Conservation (phyloP, 495 filamentous ascomycete species). For the Xylaria flabelliformis region DNA sequence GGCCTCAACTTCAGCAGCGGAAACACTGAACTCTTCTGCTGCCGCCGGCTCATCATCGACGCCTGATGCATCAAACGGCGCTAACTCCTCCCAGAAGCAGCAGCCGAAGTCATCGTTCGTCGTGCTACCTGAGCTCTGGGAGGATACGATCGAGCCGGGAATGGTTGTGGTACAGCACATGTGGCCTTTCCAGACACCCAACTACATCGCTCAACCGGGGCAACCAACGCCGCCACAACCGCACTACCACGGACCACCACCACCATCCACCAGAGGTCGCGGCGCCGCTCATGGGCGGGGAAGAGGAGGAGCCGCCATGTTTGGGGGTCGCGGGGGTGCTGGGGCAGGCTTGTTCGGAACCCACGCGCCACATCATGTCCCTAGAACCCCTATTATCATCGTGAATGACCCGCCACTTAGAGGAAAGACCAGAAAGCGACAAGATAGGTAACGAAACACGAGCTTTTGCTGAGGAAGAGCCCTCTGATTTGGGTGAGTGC, state of each 20-base stretch:
- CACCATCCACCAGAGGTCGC: not conserved
- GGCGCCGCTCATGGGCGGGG: conserved; percentile 7
- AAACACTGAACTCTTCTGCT: conserved; percentile 10
- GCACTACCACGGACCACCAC: not conserved
- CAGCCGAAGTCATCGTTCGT: conserved; percentile 43
- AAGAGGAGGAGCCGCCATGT: conserved; percentile 12
- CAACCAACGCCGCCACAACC: conserved; percentile 28
- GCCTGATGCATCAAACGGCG: conserved; percentile 11
- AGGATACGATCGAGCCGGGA: conserved; percentile 58
- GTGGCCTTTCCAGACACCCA: conserved; percentile 73
- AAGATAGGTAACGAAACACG: not conserved
- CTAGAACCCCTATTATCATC: conserved; percentile 5
- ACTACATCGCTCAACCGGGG: conserved; percentile 35
- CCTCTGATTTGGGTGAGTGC: not conserved
- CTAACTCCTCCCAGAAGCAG: conserved; percentile 19
- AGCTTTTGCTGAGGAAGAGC: not conserved
- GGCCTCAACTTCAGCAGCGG: conserved; percentile 5
- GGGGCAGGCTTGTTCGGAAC: conserved; percentile 26
- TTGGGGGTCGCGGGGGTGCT: conserved; percentile 8
- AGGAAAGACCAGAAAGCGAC: conserved; percentile 15
- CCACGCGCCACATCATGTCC: not conserved
- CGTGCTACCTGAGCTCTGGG: conserved; percentile 59
- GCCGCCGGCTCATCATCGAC: conserved; percentile 27
- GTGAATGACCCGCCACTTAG: not conserved
- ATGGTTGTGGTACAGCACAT: conserved; percentile 89